These are phyloP conservation scores for Geotrichum fermentans DNA, from an alignment of 1,139 yeast species.

Conservation along the genomic window DNA sequence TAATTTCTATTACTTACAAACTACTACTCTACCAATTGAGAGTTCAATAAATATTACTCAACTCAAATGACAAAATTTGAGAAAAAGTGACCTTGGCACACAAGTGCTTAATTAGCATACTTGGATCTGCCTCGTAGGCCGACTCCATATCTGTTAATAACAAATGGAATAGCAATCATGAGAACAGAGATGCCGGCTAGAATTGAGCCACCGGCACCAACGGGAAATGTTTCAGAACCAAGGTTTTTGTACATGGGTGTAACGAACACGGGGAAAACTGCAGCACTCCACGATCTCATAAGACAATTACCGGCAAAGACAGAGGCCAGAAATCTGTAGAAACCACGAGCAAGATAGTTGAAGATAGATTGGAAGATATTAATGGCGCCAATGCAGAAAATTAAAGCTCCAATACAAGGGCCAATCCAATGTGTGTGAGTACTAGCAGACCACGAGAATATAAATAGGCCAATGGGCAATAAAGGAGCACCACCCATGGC, in stretches of 20 bases:
- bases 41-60: too few relatives aligned
- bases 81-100: too few relatives aligned
- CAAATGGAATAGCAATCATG: conserved; percentile 48
- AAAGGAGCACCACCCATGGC: conserved; percentile 52
- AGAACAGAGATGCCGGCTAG: conserved; percentile 44
- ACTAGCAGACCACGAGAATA: conserved; percentile 77
- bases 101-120: conserved; percentile 31
- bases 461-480: conserved; percentile 63
- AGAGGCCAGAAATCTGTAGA: conserved; percentile 64
- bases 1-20: too few relatives aligned
- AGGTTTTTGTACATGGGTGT: conserved; percentile 45
- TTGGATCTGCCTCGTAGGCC: conserved; percentile 41
- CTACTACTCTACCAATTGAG: too few relatives aligned
- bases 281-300: conserved; percentile 49
- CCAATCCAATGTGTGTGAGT: conserved; percentile 68
- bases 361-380: conserved; percentile 69
- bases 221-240: conserved; percentile 46
- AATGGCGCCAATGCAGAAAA: conserved; percentile 71
- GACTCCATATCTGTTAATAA: conserved; percentile 55
- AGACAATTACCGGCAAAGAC: conserved; percentile 53
- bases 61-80: too few relatives aligned
- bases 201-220: conserved; percentile 53
- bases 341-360: conserved; percentile 64
- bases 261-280: conserved; percentile 55
- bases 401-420: conserved; percentile 67